Percentiles rank a stretch among this genome's conserved stretches.
Evolutionary conservation across 2,329 filamentous ascomycete genomes (phyloP).

Genomic region (Zelopaecilomyces penicillatus): DNA sequence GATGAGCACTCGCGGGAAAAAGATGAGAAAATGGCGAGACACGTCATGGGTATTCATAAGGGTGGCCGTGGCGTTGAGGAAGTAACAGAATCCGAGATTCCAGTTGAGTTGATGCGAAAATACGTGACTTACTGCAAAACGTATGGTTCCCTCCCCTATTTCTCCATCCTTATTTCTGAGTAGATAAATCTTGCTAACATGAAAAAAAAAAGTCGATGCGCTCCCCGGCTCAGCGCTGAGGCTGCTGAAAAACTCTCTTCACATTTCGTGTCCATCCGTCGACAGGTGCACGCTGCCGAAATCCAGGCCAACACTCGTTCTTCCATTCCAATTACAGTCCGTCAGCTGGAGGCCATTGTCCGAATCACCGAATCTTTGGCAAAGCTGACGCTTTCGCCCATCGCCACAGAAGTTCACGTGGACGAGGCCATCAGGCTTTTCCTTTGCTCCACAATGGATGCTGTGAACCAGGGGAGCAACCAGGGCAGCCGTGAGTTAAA

Average conservation of each 20-base stretch:
- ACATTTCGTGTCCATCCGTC: constrained; percentile 92
- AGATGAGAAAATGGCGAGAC: constrained; percentile 88
- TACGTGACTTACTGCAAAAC: constrained; percentile 97
- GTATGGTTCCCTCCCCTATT: constrained; percentile 41
- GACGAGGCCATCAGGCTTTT: constrained; percentile 97
- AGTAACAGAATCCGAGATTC: constrained; percentile 75
- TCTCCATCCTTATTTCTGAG: neutral
- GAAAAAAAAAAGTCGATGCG: constrained; percentile 61
- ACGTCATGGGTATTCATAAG: constrained; percentile 98
- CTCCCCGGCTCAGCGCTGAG: constrained; percentile 80
- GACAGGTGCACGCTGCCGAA: constrained; percentile 87
- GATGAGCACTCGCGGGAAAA: constrained; percentile 86
- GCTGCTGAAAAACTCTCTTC: constrained; percentile 94
- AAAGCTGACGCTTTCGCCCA: constrained; percentile 76
- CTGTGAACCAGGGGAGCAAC: constrained; percentile 80
- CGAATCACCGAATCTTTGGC: constrained; percentile 94
- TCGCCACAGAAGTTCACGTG: constrained; percentile 85
- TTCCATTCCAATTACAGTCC: constrained; percentile 93
- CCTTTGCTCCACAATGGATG: constrained; percentile 95
- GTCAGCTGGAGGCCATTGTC: constrained; percentile 93
- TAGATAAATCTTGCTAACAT: constrained; percentile 5
- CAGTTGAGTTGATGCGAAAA: constrained; percentile 93
- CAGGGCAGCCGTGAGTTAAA: constrained; percentile 81
- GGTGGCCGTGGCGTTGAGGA: constrained; percentile 77
- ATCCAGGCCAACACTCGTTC: constrained; percentile 82